phyloP scores from a whole-genome alignment of 2,329 filamentous ascomycete genomes.

The Niveomyces coronatus region DNA sequence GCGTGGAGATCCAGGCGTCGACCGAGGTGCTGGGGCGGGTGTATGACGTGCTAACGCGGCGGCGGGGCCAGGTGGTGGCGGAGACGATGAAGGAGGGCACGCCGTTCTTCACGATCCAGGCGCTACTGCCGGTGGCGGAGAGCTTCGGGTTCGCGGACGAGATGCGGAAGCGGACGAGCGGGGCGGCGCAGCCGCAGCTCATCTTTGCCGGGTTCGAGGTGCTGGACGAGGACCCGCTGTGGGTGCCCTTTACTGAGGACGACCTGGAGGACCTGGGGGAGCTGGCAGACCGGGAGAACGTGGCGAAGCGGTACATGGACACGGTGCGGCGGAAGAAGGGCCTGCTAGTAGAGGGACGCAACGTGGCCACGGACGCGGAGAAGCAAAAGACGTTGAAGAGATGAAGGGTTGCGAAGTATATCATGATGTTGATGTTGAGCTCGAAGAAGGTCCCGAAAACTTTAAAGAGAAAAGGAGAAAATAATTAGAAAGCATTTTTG shows the following conservation, averaged over 20 bases:
- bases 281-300: conserved; percentile 86
- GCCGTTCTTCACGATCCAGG: conserved; percentile 89
- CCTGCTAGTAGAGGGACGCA: conserved; percentile 66
- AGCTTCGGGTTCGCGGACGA: conserved; percentile 95
- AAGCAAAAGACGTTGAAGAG: conserved; percentile 70
- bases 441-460: too few species aligned
- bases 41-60: conserved; percentile 94
- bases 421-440: too few species aligned
- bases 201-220: conserved; percentile 90
- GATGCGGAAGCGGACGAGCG: conserved; percentile 87
- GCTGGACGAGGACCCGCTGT: conserved; percentile 92
- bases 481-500: too few species aligned
- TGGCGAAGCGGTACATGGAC: conserved; percentile 95
- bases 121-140: conserved; percentile 81
- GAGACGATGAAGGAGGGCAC: conserved; percentile 92
- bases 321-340: conserved; percentile 79
- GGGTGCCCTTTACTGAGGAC: conserved; percentile 94
- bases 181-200: conserved; percentile 83
- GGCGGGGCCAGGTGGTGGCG: conserved; percentile 77
- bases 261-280: conserved; percentile 94
- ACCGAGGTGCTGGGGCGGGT: conserved; percentile 92
- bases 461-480: too few species aligned
- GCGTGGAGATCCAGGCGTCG: conserved; percentile 91
- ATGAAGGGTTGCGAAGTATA: too few species aligned
- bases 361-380: conserved; percentile 76